Percentiles rank a stretch among this genome's conserved stretches.
Conservation (phyloP, 75 land plant genomes). For the Selaginella tamariscina region DNA sequence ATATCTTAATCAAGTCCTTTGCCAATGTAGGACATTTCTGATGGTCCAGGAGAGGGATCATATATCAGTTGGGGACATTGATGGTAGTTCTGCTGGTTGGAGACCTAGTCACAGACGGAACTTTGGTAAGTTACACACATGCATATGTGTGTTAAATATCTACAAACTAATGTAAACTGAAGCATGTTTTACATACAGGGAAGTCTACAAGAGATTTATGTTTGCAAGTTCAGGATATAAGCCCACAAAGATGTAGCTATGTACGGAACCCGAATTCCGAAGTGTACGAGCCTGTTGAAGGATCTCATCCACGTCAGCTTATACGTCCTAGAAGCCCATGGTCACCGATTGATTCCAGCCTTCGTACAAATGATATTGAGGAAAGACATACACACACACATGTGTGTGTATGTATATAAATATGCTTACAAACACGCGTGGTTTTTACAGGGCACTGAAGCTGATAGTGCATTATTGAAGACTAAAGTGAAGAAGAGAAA, state of each 20-base stretch:
- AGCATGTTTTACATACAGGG: neutral
- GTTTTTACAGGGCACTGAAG: slow-evolving; percentile 8
- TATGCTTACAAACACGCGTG: neutral
- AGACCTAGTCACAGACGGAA: slow-evolving; percentile 3
- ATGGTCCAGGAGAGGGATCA: slow-evolving; percentile 12
- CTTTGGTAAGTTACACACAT: slow-evolving; percentile 5
- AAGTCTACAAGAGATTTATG: slow-evolving; percentile 6
- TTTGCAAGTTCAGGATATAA: slow-evolving; percentile 3
- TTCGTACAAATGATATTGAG: neutral
- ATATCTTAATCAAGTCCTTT: neutral
- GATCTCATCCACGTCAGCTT: neutral
- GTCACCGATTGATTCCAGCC: neutral
- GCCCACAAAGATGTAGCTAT: slow-evolving; percentile 1
- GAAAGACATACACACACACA: slow-evolving; percentile 6
- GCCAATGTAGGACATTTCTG: slow-evolving; percentile 12
- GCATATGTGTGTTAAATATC: neutral
- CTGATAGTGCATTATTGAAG: neutral
- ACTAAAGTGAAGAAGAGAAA: neutral
- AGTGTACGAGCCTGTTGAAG: slow-evolving; percentile 3
- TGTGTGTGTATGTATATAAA: neutral
- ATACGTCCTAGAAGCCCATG: slow-evolving; percentile 1
- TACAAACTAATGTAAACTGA: neutral
- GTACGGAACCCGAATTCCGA: slow-evolving; percentile 1
- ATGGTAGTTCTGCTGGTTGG: slow-evolving; percentile 1
- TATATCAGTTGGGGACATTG: neutral